phyloP scores from a whole-genome alignment of 805 yeast genomes.

The Lachancea dasiensis region DNA sequence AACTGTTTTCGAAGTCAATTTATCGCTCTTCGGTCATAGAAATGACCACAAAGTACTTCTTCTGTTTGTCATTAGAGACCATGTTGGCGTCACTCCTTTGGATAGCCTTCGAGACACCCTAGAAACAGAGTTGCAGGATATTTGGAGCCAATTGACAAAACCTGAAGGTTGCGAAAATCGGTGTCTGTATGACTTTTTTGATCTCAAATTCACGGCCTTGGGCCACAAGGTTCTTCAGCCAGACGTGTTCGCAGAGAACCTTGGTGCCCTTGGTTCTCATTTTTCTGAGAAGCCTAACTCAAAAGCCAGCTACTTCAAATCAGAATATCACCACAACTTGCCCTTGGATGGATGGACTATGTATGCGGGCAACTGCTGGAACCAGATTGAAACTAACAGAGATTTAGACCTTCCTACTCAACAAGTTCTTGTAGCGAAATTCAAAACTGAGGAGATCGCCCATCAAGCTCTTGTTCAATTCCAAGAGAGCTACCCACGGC shows the following conservation, averaged over 20 bases:
- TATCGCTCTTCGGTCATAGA: constrained; percentile 70
- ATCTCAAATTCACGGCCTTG: constrained; percentile 71
- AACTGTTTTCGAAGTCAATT: constrained; percentile 93
- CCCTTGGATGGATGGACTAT: constrained; percentile 96
- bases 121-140: constrained; percentile 59
- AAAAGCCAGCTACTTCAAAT: constrained; percentile 46
- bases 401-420: constrained; percentile 96
- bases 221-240: constrained; percentile 82
- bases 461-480: constrained; percentile 44
- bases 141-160: constrained; percentile 75
- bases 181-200: constrained; percentile 70
- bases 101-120: constrained; percentile 64
- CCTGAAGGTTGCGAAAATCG: constrained; percentile 58
- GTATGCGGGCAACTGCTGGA: constrained; percentile 89
- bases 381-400: constrained; percentile 85
- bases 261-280: constrained; percentile 56
- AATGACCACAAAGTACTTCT: constrained; percentile 57
- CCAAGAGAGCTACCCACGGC: constrained; percentile 32
- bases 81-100: constrained; percentile 80
- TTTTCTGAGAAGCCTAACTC: constrained; percentile 35
- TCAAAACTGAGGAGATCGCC: constrained; percentile 87
- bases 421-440: constrained; percentile 88
- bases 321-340: constrained; percentile 71
- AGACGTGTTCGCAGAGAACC: constrained; percentile 59
- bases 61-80: constrained; percentile 88